phyloP scores from a whole-genome alignment of 805 yeast genomes.

The Kazachstania psychrophila region DNA sequence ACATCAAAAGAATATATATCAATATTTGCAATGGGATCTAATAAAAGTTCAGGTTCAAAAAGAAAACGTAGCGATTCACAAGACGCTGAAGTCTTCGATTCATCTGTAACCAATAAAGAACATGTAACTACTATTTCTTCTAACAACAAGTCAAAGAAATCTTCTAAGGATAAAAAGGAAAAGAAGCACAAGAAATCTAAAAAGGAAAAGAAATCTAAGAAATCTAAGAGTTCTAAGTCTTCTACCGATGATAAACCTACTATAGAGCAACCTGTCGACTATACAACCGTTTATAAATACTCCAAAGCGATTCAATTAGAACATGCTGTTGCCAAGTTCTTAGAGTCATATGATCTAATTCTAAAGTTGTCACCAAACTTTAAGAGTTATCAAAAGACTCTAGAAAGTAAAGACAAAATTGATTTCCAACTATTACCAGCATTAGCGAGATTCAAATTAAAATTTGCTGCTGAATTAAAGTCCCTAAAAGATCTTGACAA shows the following conservation, averaged over 20 bases:
- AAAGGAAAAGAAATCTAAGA: not conserved
- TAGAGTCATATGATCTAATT: constrained; percentile 43
- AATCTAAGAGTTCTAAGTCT: constrained; percentile 1
- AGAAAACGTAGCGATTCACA: not conserved
- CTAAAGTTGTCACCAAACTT: constrained; percentile 49
- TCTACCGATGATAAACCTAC: not conserved
- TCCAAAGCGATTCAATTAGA: constrained; percentile 35
- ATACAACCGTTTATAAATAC: constrained; percentile 8
- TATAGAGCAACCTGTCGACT: not conserved
- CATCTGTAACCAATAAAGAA: not conserved
- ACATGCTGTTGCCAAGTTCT: constrained; percentile 44
- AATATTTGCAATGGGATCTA: constrained; percentile 1
- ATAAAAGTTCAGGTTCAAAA: not conserved
- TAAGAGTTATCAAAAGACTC: constrained; percentile 31
- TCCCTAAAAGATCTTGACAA: constrained; percentile 41
- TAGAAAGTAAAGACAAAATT: constrained; percentile 27
- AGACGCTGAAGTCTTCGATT: not conserved
- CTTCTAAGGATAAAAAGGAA: constrained; percentile 7
- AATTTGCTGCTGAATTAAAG: constrained; percentile 52
- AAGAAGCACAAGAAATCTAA: constrained; percentile 4
- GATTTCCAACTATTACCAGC: constrained; percentile 40
- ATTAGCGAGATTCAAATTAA: constrained; percentile 44
- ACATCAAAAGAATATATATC: no score
- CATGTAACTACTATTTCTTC: no score
- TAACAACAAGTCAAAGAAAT: no score